Conservation (phyloP, 768 basidiomycete species). For the Pleurotus djamor region DNA sequence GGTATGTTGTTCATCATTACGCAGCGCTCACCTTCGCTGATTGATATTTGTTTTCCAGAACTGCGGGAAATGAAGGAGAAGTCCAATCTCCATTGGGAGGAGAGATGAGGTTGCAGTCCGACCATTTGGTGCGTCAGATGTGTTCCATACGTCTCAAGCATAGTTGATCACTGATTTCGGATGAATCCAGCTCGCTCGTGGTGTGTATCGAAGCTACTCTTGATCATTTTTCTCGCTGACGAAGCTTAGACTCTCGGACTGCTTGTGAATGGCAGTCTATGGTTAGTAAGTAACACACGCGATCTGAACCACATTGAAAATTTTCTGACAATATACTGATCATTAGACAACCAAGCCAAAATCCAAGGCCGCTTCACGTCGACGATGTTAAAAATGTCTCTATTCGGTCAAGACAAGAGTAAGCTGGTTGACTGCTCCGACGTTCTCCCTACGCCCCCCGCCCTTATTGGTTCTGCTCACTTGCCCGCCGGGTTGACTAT, state of each 20-base stretch:
- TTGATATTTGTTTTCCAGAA: conserved; percentile 18
- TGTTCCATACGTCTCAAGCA: no score
- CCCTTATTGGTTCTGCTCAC: conserved; percentile 14
- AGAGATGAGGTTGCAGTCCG: conserved; percentile 15
- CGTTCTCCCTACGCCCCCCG: conserved; percentile 24
- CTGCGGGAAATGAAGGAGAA: conserved; percentile 17
- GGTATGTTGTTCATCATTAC: conserved; percentile 12
- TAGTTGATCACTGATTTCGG: no score
- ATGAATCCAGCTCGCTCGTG: conserved; percentile 13
- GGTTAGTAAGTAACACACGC: conserved; percentile 15
- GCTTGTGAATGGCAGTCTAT: conserved; percentile 34
- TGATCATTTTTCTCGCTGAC: conserved; percentile 5
- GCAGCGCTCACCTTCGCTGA: conserved; percentile 3
- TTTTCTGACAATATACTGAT: neutral
- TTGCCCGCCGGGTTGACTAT: conserved; percentile 19
- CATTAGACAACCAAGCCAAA: conserved; percentile 15
- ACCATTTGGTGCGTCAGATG: conserved; percentile 10
- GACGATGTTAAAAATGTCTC: conserved; percentile 28
- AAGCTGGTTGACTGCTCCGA: conserved; percentile 30
- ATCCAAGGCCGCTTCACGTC: conserved; percentile 19
- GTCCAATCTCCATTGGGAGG: conserved; percentile 13
- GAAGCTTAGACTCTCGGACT: conserved; percentile 23
- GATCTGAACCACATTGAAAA: neutral
- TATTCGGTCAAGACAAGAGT: conserved; percentile 22
- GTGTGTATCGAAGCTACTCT: conserved; percentile 1